Evolutionary conservation across 2,329 filamentous ascomycete species (phyloP).

Genomic region (Phoma sp.): DNA sequence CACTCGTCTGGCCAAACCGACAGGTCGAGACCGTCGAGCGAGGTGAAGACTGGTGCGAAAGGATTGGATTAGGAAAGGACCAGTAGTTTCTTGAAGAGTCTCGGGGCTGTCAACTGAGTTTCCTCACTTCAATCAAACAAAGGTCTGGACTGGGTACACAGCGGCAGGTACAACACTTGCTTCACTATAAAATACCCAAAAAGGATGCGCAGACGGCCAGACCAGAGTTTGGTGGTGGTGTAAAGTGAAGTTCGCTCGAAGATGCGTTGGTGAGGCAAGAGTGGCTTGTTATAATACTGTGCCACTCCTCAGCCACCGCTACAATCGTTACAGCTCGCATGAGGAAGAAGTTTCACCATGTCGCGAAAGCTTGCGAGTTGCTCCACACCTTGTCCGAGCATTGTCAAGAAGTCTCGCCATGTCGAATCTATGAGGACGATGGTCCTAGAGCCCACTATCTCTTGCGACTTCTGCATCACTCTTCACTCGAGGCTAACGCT

Average conservation of each 20-base stretch:
- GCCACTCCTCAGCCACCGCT: slow-evolving; percentile 15
- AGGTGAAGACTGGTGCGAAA: no score
- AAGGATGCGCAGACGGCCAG: neutral
- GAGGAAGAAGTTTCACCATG: slow-evolving; percentile 7
- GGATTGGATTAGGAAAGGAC: neutral
- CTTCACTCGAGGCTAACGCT: neutral
- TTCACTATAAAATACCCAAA: neutral
- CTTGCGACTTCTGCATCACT: neutral
- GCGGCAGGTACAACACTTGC: neutral
- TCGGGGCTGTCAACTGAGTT: neutral
- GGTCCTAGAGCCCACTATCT: neutral
- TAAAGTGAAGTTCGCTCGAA: neutral
- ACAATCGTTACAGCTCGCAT: slow-evolving; percentile 5
- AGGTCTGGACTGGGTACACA: neutral
- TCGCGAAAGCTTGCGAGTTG: neutral
- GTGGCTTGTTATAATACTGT: slow-evolving; percentile 6
- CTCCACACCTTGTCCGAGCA: neutral
- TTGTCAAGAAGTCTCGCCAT: neutral
- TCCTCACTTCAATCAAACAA: neutral
- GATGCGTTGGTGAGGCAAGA: neutral
- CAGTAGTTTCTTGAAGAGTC: neutral
- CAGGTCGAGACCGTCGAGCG: neutral
- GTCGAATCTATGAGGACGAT: neutral
- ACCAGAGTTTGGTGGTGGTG: neutral
- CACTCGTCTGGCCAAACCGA: neutral